Evolutionary conservation across 176 grass and related monocot species (phyloP), one percentile per base, ranked within the genome.

Genomic region (Carex pumila): DNA sequence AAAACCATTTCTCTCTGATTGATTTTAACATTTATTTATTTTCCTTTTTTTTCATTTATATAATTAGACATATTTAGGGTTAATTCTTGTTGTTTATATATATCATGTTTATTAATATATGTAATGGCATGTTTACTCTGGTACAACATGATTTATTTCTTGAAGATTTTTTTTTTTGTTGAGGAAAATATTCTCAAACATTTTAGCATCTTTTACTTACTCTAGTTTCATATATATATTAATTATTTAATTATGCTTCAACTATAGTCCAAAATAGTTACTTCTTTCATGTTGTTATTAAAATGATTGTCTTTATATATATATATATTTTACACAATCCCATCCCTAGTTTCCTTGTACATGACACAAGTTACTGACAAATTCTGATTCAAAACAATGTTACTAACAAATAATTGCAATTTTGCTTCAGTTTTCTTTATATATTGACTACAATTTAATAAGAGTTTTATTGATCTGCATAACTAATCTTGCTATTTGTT

Each of bases 41-140:
- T 53, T 55, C 11, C 11, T 2, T 47, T 5, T 43, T 18, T 68
- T 5, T 62, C 47, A 50, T 12, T 50, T 2, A 50, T 52, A 61
- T 71, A 85, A 60, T 81, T 10, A 81, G 19, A 15, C 21, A 63
- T 63, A 5, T 81, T 63, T 61, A 81, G 79, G 39, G 15, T 64
- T 25, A 25, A 25, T 25, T 81, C 9, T 73, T 73, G 10, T 73
- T 41, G 31, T 39, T 30, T 18, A 39, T 45, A 43, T 70, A 71
- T 45, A 8, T 62, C 60, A 22, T 71, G 67, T 19, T 1, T 2
- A 19, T 41, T 45, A 15, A 67, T 36, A 34, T 67, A 17, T 67
- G 65, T 67, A 34, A 67, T 66, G 64, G 12, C 64, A 70, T 70
- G 41, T 55, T 76, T 17, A 55, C 5, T 76, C 43, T 73, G n/a